Evolutionary conservation across 2,329 filamentous ascomycete genomes (phyloP).

Genomic region (Phaeosphaeria sp.): DNA sequence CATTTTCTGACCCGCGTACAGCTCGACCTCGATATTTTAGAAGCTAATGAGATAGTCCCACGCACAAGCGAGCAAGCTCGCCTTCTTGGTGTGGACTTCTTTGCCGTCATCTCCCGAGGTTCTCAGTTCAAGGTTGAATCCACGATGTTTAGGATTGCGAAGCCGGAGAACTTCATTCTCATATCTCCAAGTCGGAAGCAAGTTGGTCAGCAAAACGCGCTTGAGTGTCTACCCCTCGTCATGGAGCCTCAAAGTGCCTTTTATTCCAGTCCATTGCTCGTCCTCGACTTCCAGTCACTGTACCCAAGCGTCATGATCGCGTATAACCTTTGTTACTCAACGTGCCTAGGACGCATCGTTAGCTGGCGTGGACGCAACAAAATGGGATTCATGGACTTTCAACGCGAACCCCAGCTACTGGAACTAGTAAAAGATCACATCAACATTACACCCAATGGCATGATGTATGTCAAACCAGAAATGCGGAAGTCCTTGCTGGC

Average conservation of each 20-base stretch:
- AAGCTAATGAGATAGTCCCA: slow-evolving; percentile 85
- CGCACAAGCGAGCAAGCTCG: slow-evolving; percentile 94
- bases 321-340: slow-evolving; percentile 99
- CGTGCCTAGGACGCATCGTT: slow-evolving; percentile 84
- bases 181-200: slow-evolving; percentile 90
- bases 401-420: slow-evolving; percentile 75
- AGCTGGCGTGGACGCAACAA: slow-evolving; percentile 92
- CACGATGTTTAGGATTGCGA: slow-evolving; percentile 97
- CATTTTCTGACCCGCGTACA: slow-evolving; percentile 79
- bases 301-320: slow-evolving; percentile 99
- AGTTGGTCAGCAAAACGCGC: slow-evolving; percentile 89
- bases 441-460: slow-evolving; percentile 93
- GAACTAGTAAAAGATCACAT: slow-evolving; percentile 82
- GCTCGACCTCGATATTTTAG: slow-evolving; percentile 88
- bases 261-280: slow-evolving; percentile 86
- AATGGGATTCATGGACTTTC: slow-evolving; percentile 91
- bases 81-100: slow-evolving; percentile 93
- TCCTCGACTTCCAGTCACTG: slow-evolving; percentile 93
- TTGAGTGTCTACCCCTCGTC: slow-evolving; percentile 92
- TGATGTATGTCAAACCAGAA: slow-evolving; percentile 88
- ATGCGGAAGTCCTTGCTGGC: slow-evolving; percentile 90
- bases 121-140: slow-evolving; percentile 99
- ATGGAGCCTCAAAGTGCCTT: slow-evolving; percentile 98
- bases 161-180: slow-evolving; percentile 91
- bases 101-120: slow-evolving; percentile 90